A percentile compares a stretch with the other conserved stretches of the same genome.
phyloP scores from a whole-genome alignment of 768 basidiomycete species.

The Suillus placidus region DNA sequence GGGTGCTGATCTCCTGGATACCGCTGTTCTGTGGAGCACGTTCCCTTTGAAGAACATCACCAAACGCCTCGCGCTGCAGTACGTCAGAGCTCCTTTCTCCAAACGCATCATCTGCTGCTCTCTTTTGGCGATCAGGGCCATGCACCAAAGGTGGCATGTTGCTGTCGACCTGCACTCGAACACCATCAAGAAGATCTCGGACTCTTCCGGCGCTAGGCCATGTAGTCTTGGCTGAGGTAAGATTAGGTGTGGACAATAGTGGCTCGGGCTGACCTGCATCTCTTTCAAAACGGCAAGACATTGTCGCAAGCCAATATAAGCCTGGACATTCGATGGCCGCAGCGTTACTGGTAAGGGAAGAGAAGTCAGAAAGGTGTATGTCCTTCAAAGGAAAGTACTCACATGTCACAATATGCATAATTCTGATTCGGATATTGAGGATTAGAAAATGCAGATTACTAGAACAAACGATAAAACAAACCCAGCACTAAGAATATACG shows the following conservation, averaged over 20 bases:
- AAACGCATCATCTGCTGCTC: conserved; percentile 65
- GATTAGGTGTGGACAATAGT: conserved; percentile 11
- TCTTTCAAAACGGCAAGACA: conserved; percentile 64
- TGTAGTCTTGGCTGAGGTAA: conserved; percentile 45
- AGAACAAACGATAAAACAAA: conserved; percentile 39
- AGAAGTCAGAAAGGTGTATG: conserved; percentile 16
- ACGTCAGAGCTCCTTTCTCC: conserved; percentile 55
- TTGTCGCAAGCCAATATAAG: conserved; percentile 65
- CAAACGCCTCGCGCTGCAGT: conserved; percentile 45
- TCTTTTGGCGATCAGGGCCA: conserved; percentile 52
- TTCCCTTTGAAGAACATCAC: conserved; percentile 26
- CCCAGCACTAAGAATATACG: conserved; percentile 74
- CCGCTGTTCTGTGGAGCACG: conserved; percentile 36
- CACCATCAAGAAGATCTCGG: conserved; percentile 68
- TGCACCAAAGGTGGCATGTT: conserved; percentile 39
- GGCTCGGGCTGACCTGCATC: conserved; percentile 56
- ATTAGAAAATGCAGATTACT: conserved; percentile 6
- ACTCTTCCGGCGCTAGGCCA: conserved; percentile 75
- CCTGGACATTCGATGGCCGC: conserved; percentile 71
- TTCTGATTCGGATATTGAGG: conserved; percentile 41
- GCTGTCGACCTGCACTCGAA: conserved; percentile 54
- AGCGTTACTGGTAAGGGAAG: conserved; percentile 55
- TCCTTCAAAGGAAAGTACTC: conserved; percentile 28
- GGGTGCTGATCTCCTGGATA: conserved; percentile 63
- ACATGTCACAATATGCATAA: conserved; percentile 81